Conservation (phyloP, 78 protist genomes). For the Isochrysis galbana region DNA sequence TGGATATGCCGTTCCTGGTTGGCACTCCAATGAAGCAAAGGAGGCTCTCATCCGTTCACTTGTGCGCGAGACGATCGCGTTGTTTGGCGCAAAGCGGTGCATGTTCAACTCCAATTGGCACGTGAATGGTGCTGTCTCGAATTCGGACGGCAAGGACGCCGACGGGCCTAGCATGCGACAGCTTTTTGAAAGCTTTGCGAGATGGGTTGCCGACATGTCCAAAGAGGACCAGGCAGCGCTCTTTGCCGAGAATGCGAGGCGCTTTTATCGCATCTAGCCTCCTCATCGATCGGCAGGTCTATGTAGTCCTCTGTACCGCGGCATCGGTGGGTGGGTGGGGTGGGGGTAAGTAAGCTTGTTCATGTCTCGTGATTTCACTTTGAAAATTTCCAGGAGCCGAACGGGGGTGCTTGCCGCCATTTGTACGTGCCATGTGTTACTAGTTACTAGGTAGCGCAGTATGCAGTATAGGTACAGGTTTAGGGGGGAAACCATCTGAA, state of each 20-base stretch:
- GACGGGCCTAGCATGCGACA: not conserved
- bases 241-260: not conserved
- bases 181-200: not conserved
- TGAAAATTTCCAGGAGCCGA: no score
- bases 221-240: not conserved
- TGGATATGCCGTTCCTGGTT: not conserved
- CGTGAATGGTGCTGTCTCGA: not conserved
- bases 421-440: no score
- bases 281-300: no score
- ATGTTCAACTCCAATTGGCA: not conserved
- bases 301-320: no score
- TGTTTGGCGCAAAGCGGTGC: not conserved
- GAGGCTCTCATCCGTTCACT: not conserved
- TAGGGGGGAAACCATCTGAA: no score
- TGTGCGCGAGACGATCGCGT: not conserved
- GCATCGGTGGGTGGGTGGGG: no score
- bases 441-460: no score
- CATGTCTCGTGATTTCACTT: no score
- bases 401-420: no score
- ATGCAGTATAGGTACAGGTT: no score
- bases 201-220: not conserved
- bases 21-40: not conserved
- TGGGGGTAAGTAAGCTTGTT: no score
- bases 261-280: not conserved
- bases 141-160: not conserved